Evolutionary conservation across 345 rosid genomes (phyloP).

Genomic region (Mallotus nudiflorus): DNA sequence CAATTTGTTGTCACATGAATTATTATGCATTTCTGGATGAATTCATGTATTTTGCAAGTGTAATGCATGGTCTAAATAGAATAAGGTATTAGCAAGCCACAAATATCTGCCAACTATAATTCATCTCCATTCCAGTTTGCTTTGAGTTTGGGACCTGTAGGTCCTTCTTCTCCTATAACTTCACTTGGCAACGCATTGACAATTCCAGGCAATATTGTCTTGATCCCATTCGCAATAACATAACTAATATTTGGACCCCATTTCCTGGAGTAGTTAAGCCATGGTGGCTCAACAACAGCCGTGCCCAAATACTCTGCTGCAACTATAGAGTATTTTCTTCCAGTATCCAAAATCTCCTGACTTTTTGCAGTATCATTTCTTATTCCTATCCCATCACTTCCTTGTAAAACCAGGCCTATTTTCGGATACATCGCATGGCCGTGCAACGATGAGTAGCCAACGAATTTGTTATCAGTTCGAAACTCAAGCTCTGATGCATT

Average conservation of each 20-base stretch:
- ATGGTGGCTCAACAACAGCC: constrained; percentile 46
- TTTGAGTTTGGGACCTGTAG: constrained; percentile 77
- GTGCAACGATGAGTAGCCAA: constrained; percentile 59
- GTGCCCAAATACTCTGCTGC: constrained; percentile 58
- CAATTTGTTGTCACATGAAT: no score
- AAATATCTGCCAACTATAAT: not conserved
- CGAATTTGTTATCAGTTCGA: constrained; percentile 51
- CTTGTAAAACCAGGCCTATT: constrained; percentile 81
- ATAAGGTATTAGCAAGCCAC: no score
- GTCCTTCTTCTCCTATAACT: constrained; percentile 76
- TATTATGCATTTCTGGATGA: no score
- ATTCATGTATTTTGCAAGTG: no score
- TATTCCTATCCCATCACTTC: constrained; percentile 53
- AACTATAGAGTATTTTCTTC: constrained; percentile 36
- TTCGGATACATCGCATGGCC: constrained; percentile 81
- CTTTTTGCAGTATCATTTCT: constrained; percentile 80
- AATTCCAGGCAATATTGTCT: constrained; percentile 43
- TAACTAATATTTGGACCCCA: constrained; percentile 84
- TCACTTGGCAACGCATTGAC: constrained; percentile 52
- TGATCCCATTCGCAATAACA: constrained; percentile 39
- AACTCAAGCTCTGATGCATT: constrained; percentile 63
- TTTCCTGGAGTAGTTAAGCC: constrained; percentile 63
- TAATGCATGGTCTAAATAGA: no score
- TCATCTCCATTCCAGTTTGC: constrained; percentile 71
- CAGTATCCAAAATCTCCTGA: constrained; percentile 46